Conservation (phyloP, 495 filamentous ascomycete genomes). For the Penicillium coprophilum region DNA sequence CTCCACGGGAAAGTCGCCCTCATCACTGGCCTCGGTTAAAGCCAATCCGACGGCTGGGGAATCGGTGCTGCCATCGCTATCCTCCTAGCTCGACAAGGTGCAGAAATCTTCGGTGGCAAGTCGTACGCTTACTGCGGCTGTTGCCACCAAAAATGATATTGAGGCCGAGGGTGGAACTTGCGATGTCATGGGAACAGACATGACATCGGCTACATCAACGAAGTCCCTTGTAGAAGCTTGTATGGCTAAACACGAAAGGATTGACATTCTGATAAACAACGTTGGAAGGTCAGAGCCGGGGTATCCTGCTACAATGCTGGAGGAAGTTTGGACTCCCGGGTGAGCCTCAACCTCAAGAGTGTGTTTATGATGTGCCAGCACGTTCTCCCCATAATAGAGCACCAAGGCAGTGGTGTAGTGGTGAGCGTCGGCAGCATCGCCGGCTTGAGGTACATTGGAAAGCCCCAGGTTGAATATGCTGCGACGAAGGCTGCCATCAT, state of each 20-base stretch:
- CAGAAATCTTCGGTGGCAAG: conserved; percentile 49
- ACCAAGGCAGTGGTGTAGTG: conserved; percentile 40
- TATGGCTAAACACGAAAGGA: conserved; percentile 47
- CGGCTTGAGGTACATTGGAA: conserved; percentile 53
- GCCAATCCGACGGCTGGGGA: conserved; percentile 45
- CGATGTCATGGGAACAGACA: conserved; percentile 43
- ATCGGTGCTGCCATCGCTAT: conserved; percentile 50
- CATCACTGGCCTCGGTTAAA: conserved; percentile 52
- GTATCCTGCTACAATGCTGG: conserved; percentile 46
- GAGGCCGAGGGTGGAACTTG: conserved; percentile 27
- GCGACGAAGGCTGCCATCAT: conserved; percentile 52
- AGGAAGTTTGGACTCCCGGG: conserved; percentile 52
- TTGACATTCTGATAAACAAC: conserved; percentile 59
- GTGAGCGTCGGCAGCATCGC: conserved; percentile 49
- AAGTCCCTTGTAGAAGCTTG: conserved; percentile 47
- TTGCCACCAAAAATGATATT: conserved; percentile 33
- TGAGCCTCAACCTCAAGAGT: conserved; percentile 53
- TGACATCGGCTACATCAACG: conserved; percentile 43
- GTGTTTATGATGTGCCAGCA: conserved; percentile 49
- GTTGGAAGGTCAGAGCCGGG: conserved; percentile 52
- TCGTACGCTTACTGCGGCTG: conserved; percentile 35
- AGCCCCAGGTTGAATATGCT: conserved; percentile 52
- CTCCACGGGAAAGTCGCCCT: conserved; percentile 50
- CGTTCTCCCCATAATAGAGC: conserved; percentile 52
- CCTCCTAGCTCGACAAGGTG: conserved; percentile 45